Conservation (phyloP, 148 eudicot genomes). For the Oxyria digyna region DNA sequence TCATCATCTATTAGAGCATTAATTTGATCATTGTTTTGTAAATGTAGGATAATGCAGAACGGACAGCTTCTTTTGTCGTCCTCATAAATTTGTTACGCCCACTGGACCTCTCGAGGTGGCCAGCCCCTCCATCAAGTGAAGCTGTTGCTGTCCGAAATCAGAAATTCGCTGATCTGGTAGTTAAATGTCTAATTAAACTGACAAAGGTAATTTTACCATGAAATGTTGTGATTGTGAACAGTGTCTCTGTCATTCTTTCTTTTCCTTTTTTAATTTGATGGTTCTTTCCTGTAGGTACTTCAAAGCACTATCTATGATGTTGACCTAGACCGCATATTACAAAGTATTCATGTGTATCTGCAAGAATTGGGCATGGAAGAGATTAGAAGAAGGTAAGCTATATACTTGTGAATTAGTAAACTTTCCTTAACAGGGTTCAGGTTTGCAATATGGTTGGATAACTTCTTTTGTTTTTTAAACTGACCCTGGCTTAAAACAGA, state of each 20-base stretch:
- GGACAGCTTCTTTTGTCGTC: constrained; percentile 81
- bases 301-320: constrained; percentile 88
- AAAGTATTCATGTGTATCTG: constrained; percentile 87
- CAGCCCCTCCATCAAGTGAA: constrained; percentile 69
- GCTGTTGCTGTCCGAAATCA: constrained; percentile 58
- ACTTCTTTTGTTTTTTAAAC: neutral
- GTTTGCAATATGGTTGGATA: neutral
- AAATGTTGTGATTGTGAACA: neutral
- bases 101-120: constrained; percentile 85
- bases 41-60: constrained; percentile 74
- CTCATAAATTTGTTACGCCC: constrained; percentile 82
- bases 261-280: neutral
- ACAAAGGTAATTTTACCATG: constrained; percentile 50
- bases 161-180: constrained; percentile 94
- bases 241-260: neutral
- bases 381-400: constrained; percentile 77
- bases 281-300: constrained; percentile 51
- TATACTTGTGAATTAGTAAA: neutral
- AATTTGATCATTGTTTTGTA: neutral
- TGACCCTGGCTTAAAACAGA: constrained; percentile 18
- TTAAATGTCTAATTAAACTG: constrained; percentile 88
- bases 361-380: constrained; percentile 99
- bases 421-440: neutral
- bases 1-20: neutral
- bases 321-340: constrained; percentile 91